Conservation (phyloP, 768 basidiomycete genomes). For the Termitomyces titanicus region DNA sequence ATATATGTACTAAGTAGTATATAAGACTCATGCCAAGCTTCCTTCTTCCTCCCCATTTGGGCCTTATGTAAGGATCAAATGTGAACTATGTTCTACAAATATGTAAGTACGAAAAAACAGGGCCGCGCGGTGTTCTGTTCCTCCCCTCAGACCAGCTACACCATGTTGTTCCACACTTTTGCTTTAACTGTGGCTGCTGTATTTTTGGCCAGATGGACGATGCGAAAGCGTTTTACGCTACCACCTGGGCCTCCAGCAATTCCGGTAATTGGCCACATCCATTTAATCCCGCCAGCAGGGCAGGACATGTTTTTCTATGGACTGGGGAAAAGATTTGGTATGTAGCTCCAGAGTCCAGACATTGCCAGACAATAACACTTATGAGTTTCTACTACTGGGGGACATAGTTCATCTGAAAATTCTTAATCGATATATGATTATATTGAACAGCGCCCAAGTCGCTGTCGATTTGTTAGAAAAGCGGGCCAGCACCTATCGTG, state of each 20-base stretch:
- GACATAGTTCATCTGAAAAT: conserved; percentile 4
- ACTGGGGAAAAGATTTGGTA: conserved; percentile 31
- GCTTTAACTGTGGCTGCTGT: neutral
- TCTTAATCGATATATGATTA: conserved; percentile 21
- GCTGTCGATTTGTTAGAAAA: conserved; percentile 13
- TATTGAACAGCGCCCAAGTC: conserved; percentile 20
- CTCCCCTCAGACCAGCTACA: no score
- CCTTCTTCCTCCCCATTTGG: no score
- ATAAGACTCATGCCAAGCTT: no score
- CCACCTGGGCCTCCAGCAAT: conserved; percentile 35
- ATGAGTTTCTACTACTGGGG: neutral
- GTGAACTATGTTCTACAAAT: no score
- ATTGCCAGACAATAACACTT: no score
- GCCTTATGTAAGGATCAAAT: no score
- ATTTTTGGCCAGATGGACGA: neutral
- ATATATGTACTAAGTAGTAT: no score
- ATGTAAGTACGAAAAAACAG: no score
- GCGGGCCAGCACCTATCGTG: neutral
- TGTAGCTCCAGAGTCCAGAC: neutral
- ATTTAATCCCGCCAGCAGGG: conserved; percentile 25
- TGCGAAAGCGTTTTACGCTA: neutral
- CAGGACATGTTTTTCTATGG: conserved; percentile 25
- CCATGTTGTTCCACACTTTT: neutral
- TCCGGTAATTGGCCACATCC: conserved; percentile 32
- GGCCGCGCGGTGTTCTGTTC: no score